Base-by-base conservation (phyloP, 371 early-diverging fungal genomes). In the Mortierella sp. region DNA sequence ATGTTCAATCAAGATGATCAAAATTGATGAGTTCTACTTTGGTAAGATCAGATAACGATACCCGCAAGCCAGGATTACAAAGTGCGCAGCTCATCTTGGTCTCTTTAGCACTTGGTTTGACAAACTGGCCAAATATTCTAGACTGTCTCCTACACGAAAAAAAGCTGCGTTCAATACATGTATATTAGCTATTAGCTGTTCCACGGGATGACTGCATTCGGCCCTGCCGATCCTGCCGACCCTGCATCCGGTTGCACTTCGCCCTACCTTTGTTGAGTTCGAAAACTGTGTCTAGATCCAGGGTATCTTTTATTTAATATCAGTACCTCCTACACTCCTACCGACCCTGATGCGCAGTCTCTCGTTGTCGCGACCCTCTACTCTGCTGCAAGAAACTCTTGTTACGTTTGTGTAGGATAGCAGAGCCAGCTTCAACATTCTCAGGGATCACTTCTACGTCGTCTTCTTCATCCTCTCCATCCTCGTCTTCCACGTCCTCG, bases 171-270 rank as follows among this genome's bases (percentile, higher is more conserved):
- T 40, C 40, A 12, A 40, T 8, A 40, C 40, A 40, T 40, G 40
- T 40, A 0, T 47, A 16, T 5, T 16, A 26, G 55, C 24, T 9
- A 4, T 22, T 20, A 24, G 28, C 10, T 28, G 14, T 28, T 1
- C 30, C 28, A 57, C 30, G 28, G 28, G 28, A 28, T 30, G 57
- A 28, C 45, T 22, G 18, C 51, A 28, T 65, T 65, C 39, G 54
- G 65, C 39, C 65, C 52, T 45, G 24, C 40, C 65, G 37, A 55
- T n/a, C 12, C 28, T 57, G 5, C 49, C 47, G 47, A 47, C 18
- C 63, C 30, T 47, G 30, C 30, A 30, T 47, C 63, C 49, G 28
- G 12, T 49, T 49, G 51, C 51, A 63, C 20, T 12, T 63, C 63
- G 10, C 10, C 47, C 18, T 47, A 5, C 18, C 4, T 12, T 18